These are phyloP conservation scores for Peniophora sp. DNA, from an alignment of 1,284 basidiomycete genomes.

Conservation along the genomic window DNA sequence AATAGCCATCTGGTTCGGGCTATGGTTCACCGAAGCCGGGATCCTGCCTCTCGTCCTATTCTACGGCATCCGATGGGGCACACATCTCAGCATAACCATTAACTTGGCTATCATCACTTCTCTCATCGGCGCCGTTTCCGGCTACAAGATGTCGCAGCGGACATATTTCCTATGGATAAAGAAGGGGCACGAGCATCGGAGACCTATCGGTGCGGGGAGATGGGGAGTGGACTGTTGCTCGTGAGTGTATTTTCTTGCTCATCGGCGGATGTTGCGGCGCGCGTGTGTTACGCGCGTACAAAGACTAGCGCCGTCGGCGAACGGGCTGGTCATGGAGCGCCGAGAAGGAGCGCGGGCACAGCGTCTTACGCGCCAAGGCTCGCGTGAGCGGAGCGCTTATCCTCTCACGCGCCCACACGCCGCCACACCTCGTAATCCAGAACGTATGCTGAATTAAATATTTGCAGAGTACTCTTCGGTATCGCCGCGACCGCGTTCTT, in stretches of 20 bases:
- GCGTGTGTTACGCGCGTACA: no score
- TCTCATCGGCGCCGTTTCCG: conserved; percentile 23
- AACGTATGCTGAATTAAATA: neutral
- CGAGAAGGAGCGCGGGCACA: no score
- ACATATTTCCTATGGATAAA: conserved; percentile 20
- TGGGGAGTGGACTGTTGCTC: conserved; percentile 24
- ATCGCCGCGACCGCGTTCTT: conserved; percentile 22
- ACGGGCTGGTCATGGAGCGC: no score
- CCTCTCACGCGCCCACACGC: neutral
- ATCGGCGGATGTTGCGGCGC: no score
- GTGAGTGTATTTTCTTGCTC: conserved; percentile 11
- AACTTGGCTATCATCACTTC: conserved; percentile 27
- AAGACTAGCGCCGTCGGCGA: no score
- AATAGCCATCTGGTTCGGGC: conserved; percentile 19
- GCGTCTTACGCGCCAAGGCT: no score
- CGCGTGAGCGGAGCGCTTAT: no score
- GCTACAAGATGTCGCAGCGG: conserved; percentile 20
- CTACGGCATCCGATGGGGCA: conserved; percentile 23
- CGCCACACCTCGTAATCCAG: neutral
- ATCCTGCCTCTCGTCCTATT: conserved; percentile 25
- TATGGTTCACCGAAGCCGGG: conserved; percentile 23
- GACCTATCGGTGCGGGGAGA: conserved; percentile 21
- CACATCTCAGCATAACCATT: conserved; percentile 21
- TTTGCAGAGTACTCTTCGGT: conserved; percentile 17
- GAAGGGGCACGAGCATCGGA: conserved; percentile 16